Evolutionary conservation across 1,284 basidiomycete genomes (phyloP).

Genomic region (Peniophora sp.): DNA sequence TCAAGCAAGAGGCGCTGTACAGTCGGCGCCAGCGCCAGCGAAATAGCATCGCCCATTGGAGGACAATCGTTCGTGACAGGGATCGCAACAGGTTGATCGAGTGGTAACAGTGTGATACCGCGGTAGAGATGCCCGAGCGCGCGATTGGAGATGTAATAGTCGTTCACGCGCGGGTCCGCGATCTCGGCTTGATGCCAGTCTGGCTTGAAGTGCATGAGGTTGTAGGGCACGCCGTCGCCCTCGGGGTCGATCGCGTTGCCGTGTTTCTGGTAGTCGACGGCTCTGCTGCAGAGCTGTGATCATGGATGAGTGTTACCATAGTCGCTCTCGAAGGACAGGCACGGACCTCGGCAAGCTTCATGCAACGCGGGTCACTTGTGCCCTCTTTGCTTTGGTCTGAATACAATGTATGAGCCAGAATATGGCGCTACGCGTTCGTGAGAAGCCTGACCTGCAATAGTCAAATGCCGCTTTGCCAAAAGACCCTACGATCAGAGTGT

Average conservation of each 20-base stretch:
- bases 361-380: slow-evolving; percentile 55
- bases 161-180: slow-evolving; percentile 42
- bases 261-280: slow-evolving; percentile 72
- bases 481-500: slow-evolving; percentile 39
- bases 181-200: slow-evolving; percentile 73
- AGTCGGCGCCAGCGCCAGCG: slow-evolving; percentile 28
- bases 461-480: slow-evolving; percentile 59
- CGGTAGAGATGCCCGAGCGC: slow-evolving; percentile 67
- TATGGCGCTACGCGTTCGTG: slow-evolving; percentile 1
- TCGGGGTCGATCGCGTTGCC: slow-evolving; percentile 55
- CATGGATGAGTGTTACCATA: no score
- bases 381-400: slow-evolving; percentile 69
- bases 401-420: not conserved
- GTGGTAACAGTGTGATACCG: slow-evolving; percentile 40
- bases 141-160: slow-evolving; percentile 63
- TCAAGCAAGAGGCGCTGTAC: slow-evolving; percentile 30
- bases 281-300: slow-evolving; percentile 56
- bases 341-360: slow-evolving; percentile 46
- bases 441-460: slow-evolving; percentile 62
- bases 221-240: slow-evolving; percentile 32
- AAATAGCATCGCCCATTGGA: slow-evolving; percentile 40
- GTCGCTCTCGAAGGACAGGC: no score
- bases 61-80: slow-evolving; percentile 1
- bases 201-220: slow-evolving; percentile 58
- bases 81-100: slow-evolving; percentile 18